phyloP scores from a whole-genome alignment of 495 filamentous ascomycete species.

The Lasiosphaeria ovina region DNA sequence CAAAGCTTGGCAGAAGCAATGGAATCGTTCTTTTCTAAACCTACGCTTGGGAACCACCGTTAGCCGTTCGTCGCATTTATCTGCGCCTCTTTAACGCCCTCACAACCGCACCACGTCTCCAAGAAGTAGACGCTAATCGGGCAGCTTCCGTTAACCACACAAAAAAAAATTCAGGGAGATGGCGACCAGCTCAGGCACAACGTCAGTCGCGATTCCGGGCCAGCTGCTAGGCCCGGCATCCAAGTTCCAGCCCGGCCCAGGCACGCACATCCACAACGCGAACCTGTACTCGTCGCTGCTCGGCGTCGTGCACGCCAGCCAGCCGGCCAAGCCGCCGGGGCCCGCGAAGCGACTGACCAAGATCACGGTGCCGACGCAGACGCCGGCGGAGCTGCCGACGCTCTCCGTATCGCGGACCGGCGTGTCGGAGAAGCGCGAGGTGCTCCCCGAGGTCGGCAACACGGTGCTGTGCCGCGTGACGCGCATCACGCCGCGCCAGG shows the following conservation, averaged over 20 bases:
- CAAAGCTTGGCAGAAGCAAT: too few species aligned
- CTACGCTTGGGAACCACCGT: too few species aligned
- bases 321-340: constrained; percentile 47
- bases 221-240: constrained; percentile 68
- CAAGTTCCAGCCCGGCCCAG: constrained; percentile 67
- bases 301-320: constrained; percentile 53
- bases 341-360: constrained; percentile 58
- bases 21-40: too few species aligned
- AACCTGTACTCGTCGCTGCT: constrained; percentile 74
- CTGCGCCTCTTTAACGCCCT: too few species aligned
- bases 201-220: constrained; percentile 60
- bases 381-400: constrained; percentile 35
- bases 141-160: not conserved
- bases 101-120: too few species aligned
- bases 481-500: constrained; percentile 78
- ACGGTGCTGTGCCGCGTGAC: constrained; percentile 81
- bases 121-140: not conserved
- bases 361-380: constrained; percentile 39
- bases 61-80: too few species aligned
- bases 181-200: constrained; percentile 20
- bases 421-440: constrained; percentile 55
- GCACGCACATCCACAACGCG: constrained; percentile 73
- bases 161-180: not conserved
- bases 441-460: constrained; percentile 76
- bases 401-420: constrained; percentile 40